Conservation (phyloP, 805 yeast species). For the Candida sakaeoensis region DNA sequence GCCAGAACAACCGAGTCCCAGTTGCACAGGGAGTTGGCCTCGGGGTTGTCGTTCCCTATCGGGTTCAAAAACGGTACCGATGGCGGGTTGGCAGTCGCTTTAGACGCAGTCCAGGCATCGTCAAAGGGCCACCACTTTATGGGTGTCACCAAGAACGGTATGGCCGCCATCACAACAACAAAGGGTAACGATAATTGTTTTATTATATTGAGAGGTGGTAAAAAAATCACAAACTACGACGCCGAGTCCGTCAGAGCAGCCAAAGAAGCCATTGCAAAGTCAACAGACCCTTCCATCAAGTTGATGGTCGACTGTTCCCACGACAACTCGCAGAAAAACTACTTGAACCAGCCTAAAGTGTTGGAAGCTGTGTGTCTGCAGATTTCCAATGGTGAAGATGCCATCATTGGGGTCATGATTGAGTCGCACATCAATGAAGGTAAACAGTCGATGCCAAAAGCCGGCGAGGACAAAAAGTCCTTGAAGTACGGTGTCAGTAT, state of each 20-base stretch:
- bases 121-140: slow-evolving; percentile 89
- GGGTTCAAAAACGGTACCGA: slow-evolving; percentile 99
- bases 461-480: slow-evolving; percentile 47
- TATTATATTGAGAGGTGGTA: slow-evolving; percentile 94
- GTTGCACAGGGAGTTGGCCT: slow-evolving; percentile 94
- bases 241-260: slow-evolving; percentile 72
- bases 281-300: slow-evolving; percentile 46
- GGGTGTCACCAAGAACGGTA: slow-evolving; percentile 96
- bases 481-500: slow-evolving; percentile 92
- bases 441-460: slow-evolving; percentile 72
- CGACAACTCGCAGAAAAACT: slow-evolving; percentile 93
- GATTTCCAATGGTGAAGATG: slow-evolving; percentile 72
- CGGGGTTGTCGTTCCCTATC: slow-evolving; percentile 97
- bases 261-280: slow-evolving; percentile 53
- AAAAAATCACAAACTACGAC: slow-evolving; percentile 89
- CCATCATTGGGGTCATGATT: slow-evolving; percentile 90
- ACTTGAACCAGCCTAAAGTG: slow-evolving; percentile 94
- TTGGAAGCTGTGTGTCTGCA: slow-evolving; percentile 78
- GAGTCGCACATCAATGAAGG: slow-evolving; percentile 93
- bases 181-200: slow-evolving; percentile 94
- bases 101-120: slow-evolving; percentile 93
- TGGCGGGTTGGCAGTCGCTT: slow-evolving; percentile 87
- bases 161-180: slow-evolving; percentile 94
- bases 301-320: slow-evolving; percentile 98
- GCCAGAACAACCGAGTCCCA: slow-evolving; percentile 99